Percentiles rank a stretch among this genome's conserved stretches.
phyloP scores from a whole-genome alignment of 495 filamentous ascomycete genomes.

The Trichoderma reesei region DNA sequence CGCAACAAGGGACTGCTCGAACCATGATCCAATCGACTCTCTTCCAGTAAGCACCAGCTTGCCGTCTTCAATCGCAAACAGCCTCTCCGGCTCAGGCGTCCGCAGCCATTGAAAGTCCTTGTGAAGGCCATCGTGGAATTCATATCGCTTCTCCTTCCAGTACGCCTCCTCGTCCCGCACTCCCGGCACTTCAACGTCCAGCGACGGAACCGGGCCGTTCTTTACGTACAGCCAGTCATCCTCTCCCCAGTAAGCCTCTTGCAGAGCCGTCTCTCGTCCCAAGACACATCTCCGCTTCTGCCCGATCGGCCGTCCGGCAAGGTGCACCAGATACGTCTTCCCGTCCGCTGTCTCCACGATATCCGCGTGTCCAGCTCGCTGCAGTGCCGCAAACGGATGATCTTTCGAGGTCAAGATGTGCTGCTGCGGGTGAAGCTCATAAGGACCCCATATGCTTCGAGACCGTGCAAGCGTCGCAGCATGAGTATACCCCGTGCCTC shows the following conservation, averaged over 20 bases:
- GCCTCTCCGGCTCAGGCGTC: conserved; percentile 44
- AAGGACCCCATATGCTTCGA: conserved; percentile 47
- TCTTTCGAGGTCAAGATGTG: conserved; percentile 38
- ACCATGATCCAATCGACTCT: conserved; percentile 44
- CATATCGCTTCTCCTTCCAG: conserved; percentile 43
- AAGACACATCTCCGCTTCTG: conserved; percentile 45
- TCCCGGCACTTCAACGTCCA: conserved; percentile 42
- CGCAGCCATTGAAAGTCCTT: conserved; percentile 49
- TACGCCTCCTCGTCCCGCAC: conserved; percentile 38
- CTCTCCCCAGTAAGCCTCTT: conserved; percentile 44
- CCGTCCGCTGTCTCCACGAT: conserved; percentile 49
- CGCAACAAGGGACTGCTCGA: conserved; percentile 46
- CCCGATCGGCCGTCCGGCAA: conserved; percentile 42
- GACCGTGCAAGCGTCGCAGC: conserved; percentile 44
- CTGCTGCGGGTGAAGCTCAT: conserved; percentile 41
- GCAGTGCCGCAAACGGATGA: conserved; percentile 34
- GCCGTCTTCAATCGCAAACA: conserved; percentile 31
- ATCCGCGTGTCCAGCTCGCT: conserved; percentile 50
- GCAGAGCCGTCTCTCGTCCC: conserved; percentile 45
- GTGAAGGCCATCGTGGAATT: conserved; percentile 35
- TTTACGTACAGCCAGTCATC: conserved; percentile 49
- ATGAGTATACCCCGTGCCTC: conserved; percentile 51
- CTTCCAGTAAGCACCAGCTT: conserved; percentile 39
- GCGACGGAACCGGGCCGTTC: conserved; percentile 42
- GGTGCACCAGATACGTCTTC: conserved; percentile 45